Conservation (phyloP, 192 early-diverging fungal genomes). For the Coemansia biformis region DNA sequence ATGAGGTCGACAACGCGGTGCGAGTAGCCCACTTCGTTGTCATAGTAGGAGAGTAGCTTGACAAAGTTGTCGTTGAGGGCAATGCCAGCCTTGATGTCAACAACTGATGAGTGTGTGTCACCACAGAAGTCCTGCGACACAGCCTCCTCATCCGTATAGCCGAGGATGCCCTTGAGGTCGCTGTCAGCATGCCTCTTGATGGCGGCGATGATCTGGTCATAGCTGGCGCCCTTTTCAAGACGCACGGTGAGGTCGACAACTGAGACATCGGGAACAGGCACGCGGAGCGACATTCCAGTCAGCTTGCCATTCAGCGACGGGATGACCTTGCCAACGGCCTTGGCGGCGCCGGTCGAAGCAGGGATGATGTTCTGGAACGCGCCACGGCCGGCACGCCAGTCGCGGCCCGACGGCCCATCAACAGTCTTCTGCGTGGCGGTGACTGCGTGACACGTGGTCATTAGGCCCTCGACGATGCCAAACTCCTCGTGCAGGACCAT, state of each 20-base stretch:
- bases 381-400: constrained; percentile 97
- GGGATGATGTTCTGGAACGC: constrained; percentile 98
- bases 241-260: constrained; percentile 96
- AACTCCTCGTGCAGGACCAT: constrained; percentile 96
- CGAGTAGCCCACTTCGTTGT: constrained; percentile 89
- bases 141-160: constrained; percentile 90
- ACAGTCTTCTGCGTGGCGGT: constrained; percentile 99
- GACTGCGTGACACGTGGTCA: constrained; percentile 98
- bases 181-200: constrained; percentile 82
- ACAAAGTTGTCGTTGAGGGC: constrained; percentile 90
- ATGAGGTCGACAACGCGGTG: constrained; percentile 87
- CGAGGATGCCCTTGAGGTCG: constrained; percentile 83
- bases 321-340: constrained; percentile 98
- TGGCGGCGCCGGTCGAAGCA: constrained; percentile 95
- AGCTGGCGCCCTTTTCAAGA: constrained; percentile 82
- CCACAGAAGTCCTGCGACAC: constrained; percentile 95
- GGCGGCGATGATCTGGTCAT: constrained; percentile 82
- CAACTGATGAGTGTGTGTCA: constrained; percentile 86
- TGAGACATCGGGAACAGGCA: constrained; percentile 89
- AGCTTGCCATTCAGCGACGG: constrained; percentile 91
- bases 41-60: constrained; percentile 95
- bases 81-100: constrained; percentile 95
- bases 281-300: constrained; percentile 98
- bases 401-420: constrained; percentile 93
- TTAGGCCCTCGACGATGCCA: constrained; percentile 92